phyloP scores from a whole-genome alignment of 176 grass and related monocot species.

The Miscanthus lutarioriparius region DNA sequence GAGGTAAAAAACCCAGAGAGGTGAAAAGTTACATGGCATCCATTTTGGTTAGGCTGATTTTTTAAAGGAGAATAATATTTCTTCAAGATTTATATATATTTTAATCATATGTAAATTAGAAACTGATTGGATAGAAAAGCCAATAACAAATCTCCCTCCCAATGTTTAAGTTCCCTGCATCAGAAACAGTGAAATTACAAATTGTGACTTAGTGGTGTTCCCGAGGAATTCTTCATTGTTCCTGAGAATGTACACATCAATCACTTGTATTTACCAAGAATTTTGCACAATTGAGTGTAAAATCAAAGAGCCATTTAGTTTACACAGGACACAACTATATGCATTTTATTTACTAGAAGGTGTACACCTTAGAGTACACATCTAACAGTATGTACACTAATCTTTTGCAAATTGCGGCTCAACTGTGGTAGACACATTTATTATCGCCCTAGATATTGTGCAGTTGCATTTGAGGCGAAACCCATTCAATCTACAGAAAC shows the following conservation, averaged over 20 bases:
- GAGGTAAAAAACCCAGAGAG: neutral
- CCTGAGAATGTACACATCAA: neutral
- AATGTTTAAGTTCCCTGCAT: neutral
- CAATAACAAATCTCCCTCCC: slow-evolving; percentile 1
- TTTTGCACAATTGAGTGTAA: neutral
- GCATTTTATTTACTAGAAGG: neutral
- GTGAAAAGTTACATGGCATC: neutral
- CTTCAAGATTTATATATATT: neutral
- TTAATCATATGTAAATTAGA: neutral
- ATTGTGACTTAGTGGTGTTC: neutral
- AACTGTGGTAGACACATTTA: neutral
- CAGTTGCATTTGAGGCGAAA: neutral
- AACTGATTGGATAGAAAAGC: neutral
- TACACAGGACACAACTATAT: neutral
- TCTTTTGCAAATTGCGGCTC: neutral
- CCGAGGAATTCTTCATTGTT: neutral
- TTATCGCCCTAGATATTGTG: neutral
- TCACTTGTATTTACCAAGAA: neutral
- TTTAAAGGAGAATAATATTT: neutral
- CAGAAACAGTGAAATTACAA: slow-evolving; percentile 8
- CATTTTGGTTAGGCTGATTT: neutral
- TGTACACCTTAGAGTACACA: neutral
- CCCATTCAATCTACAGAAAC: neutral
- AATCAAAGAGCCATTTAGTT: neutral
- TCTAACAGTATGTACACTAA: neutral